Evolutionary conservation across 805 yeast species (phyloP).

Genomic region (Brettanomyces nanus): DNA sequence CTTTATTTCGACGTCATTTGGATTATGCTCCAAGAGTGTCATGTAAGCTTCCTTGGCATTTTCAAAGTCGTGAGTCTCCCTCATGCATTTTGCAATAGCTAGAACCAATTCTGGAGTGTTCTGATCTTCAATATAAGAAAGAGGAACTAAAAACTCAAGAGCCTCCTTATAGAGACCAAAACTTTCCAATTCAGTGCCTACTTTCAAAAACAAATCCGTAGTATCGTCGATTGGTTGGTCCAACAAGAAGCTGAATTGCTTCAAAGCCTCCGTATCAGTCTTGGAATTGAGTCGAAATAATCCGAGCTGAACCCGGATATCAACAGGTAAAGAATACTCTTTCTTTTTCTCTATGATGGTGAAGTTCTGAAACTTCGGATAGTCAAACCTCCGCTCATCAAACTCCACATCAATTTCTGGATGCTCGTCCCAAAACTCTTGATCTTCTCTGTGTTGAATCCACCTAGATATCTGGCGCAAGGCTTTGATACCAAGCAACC

Average conservation of each 20-base stretch:
- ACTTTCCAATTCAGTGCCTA: slow-evolving; percentile 66
- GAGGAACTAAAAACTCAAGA: slow-evolving; percentile 49
- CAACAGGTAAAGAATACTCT: slow-evolving; percentile 64
- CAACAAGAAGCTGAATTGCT: slow-evolving; percentile 56
- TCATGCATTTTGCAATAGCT: slow-evolving; percentile 68
- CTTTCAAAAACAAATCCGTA: slow-evolving; percentile 66
- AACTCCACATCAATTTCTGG: slow-evolving; percentile 68
- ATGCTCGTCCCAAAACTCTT: slow-evolving; percentile 57
- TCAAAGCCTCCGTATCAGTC: slow-evolving; percentile 54
- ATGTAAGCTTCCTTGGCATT: slow-evolving; percentile 56
- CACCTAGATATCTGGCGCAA: slow-evolving; percentile 73
- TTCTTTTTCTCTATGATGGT: slow-evolving; percentile 30
- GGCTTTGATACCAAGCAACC: slow-evolving; percentile 52
- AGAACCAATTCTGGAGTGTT: slow-evolving; percentile 42
- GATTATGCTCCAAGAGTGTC: slow-evolving; percentile 45
- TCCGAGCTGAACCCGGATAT: slow-evolving; percentile 78
- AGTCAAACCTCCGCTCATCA: slow-evolving; percentile 57
- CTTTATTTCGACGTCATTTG: slow-evolving; percentile 62
- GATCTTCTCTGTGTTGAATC: slow-evolving; percentile 63
- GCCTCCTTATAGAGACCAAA: slow-evolving; percentile 73
- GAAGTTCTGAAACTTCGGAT: slow-evolving; percentile 34
- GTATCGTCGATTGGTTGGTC: slow-evolving; percentile 48
- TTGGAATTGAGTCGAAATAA: slow-evolving; percentile 59
- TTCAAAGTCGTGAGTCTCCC: slow-evolving; percentile 61
- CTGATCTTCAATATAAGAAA: slow-evolving; percentile 47